Evolutionary conservation across 73 alveolate species (phyloP), one percentile per base, ranked within the genome.

Genomic region (Stentor roeselii): DNA sequence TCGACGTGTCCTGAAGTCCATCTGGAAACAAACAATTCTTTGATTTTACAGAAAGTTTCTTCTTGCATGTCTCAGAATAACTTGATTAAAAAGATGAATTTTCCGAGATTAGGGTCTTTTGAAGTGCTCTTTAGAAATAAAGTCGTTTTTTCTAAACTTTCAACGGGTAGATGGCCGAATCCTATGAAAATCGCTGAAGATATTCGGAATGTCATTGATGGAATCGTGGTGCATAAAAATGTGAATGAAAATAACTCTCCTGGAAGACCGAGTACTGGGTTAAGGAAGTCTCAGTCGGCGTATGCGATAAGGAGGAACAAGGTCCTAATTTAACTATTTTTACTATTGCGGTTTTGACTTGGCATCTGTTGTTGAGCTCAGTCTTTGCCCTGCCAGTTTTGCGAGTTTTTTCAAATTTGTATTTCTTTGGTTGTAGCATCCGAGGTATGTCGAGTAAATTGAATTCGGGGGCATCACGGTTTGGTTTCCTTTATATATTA

Each of bases 341-440:
- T 50, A 11, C 67, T 50, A 50, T 50, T 50, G 67, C 21, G 67
- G 67, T 50, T 50, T 50, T 6, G 6, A 11, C 34, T 67, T 67
- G 34, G 80, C 21, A 34, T 21, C 80, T 67, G n/a, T 27, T 21
- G n/a, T 37, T 40, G 95, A 90, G 6, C 98, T 99, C 74, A 96
- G 90, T 95, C 99, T 95, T 3, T 95, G 88, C 3, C 99, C 99
- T 41, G 99, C 97, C 59, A 89, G 86, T 84, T 97, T 97, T 32
- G 99, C 99, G 36, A 97, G 89, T 78, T 97, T 95, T 82, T 97
- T 97, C 82, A 97, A 78, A 84, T 96, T 93, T 78, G 95, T 82
- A 39, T 84, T 90, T 94, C 99, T 96, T 85, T 97, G 97, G 88
- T 97, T 97, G 86, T 90, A 95, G 78, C 98, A 93, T 6, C 99